A percentile compares a stretch with the other conserved stretches of the same genome.
Evolutionary conservation across 2,329 filamentous ascomycete species (phyloP).

Genomic region (Fusarium keratoplasticum): DNA sequence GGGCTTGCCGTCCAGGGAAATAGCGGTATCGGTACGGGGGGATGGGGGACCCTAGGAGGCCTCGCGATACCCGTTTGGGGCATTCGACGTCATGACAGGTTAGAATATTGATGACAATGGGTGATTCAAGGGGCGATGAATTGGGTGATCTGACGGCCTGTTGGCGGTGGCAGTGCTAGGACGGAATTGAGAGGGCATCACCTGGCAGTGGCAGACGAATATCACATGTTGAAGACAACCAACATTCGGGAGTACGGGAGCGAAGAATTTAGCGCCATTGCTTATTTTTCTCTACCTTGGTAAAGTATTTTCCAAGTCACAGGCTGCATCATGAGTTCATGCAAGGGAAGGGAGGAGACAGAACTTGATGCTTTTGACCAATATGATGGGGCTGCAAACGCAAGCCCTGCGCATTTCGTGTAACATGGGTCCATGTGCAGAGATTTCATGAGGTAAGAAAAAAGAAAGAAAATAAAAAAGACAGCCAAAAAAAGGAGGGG

Average conservation of each 20-base stretch:
- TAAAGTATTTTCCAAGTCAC: not conserved
- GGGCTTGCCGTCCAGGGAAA: conserved; percentile 18
- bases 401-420: not conserved
- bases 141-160: conserved; percentile 14
- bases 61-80: conserved; percentile 31
- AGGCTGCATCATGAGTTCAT: not conserved
- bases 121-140: not conserved
- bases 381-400: not conserved
- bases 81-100: conserved; percentile 21
- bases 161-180: conserved; percentile 32
- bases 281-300: conserved; percentile 14
- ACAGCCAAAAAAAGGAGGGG: not conserved
- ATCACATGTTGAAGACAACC: conserved; percentile 22
- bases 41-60: conserved; percentile 7
- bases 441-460: not conserved
- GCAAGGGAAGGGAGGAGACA: not conserved
- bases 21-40: conserved; percentile 28
- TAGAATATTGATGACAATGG: not conserved
- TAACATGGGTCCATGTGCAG: not conserved
- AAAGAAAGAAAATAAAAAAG: not conserved
- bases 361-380: not conserved
- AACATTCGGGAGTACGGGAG: not conserved
- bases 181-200: not conserved
- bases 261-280: conserved; percentile 18
- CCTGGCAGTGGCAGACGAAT: not conserved